Base-by-base conservation (phyloP, 2,329 filamentous ascomycete genomes). In the Triangularia verruculosa region DNA sequence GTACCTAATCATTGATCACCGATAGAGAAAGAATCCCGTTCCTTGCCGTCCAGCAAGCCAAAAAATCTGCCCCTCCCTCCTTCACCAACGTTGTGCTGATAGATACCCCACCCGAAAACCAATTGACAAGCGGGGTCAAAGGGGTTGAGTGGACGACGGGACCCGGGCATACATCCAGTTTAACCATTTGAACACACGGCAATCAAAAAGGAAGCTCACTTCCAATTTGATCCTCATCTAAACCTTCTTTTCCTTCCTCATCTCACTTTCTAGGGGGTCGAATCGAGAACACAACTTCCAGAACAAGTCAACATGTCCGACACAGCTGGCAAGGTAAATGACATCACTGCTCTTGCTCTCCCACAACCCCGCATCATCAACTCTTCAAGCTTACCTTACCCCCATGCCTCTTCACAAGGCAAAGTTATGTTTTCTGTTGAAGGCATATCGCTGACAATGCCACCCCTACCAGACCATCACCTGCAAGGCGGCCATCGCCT, bases 401-500 rank as follows among this genome's bases (percentile, higher is more conserved):
- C 17, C 24, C 43, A 39, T 12, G 22, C 34, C n/a, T 34, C 4
- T 54, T 27, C 20, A 22, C 34, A 39, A 53, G 22, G 34, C 34
- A n/a, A n/a, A 13, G 34, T 39, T 39, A 13, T 39, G 12, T 39
- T 39, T 39, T 4, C 34, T n/a, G 15, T 6, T 12, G 17, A 15
- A 39, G 13, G 13, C 34, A 39, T n/a, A 39, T 17, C 39, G 39
- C 39, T 47, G 39, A 47, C 39, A 47, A 47, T 47, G 39, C n/a
- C 39, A 17, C 9, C n/a, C 8, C n/a, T 20, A 7, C 11, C 72
- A 97, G 92, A 92, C 91, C 73, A 97, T 97, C 76, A 96, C 89
- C 73, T 97, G 93, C 87, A 94, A 95, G 89, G 95, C 95, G 70
- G 95, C 95, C 74, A 90, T 99, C 68, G 95, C 95, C 77, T 99